Base-by-base conservation (phyloP, 805 yeast genomes). In the Scheffersomyces spartinae region DNA sequence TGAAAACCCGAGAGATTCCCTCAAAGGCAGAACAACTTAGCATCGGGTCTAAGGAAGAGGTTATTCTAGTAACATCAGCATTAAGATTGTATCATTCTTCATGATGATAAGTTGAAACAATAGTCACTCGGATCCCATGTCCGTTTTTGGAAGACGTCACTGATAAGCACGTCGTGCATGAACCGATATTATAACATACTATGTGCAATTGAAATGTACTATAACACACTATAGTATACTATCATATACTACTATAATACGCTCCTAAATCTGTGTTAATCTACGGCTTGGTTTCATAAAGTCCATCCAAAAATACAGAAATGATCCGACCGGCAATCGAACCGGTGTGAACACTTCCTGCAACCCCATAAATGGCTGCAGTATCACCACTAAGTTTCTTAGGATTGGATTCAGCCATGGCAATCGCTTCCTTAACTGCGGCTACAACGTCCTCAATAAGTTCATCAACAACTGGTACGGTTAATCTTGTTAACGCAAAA, bases 331-430 rank as follows among this genome's bases (percentile, higher is more conserved):
- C 94, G 7, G 85, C 95, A 9, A 91, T 74, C 3, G 94, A 91
- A 0, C 74, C 68, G 0, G 95, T 84, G 30, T 69, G 60, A 13
- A 91, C 71, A 42, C 91, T 81, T 6, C 95, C 96, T 2, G 97
- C 97, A 24, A 88, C 93, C 38, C 98, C 98, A 43, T 88, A 88
- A 23, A 88, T 46, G 3, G 91, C 94, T 9, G 94, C 91, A 1
- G 95, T 83, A 30, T 80, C 83, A 20, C 70, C 49, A 9, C 40
- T 32, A 2, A 39, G 37, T 4, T 32, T 38, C 17, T 40, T 36
- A 12, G 71, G 68, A 5, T 20, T 18, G 4, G 30, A 25, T 7
- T 61, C 61, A 8, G 45, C 34, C 6, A 33, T 33, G 6, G 34
- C 38, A 18, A 52, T 48, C 30, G 71, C 45, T 17, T 61, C 68